Base-by-base conservation (phyloP, 2,329 filamentous ascomycete species). In the Ceratocystiopsis sp. region DNA sequence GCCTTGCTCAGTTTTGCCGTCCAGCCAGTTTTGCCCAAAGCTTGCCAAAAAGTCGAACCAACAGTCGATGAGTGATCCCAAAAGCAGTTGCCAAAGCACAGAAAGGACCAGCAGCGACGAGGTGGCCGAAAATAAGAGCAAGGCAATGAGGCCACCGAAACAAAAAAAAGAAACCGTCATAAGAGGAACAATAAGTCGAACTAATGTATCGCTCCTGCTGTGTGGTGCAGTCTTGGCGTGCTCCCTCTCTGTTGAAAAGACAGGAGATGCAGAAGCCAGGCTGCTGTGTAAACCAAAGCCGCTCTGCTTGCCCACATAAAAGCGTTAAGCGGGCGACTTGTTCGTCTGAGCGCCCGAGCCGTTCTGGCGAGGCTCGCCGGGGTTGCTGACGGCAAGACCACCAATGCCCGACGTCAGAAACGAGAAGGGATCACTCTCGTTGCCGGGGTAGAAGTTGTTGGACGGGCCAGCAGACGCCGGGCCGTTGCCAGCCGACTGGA, bases 401-500 rank as follows among this genome's bases (percentile, higher is more conserved):
- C 77, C 73, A 46, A 91, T 83, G 37, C 80, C 79, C 29, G 73
- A 71, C 29, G 78, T 82, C 42, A 91, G 69, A 65, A 89, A 89
- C 15, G 80, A 78, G 59, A 89, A 87, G 12, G 83, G 81, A 53
- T 87, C 83, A 52, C 68, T 78, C 55, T 83, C 78, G 44, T 65
- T 67, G 52, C 77, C 68, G 48, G 60, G 66, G 57, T 80, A 80
- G 54, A 80, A 83, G 56, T 75, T 76, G 63, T 83, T 84, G 37
- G 80, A 78, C 33, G 80, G 77, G 36, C 81, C 83, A 47, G 79
- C 80, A 38, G 82, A 84, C 15, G 79, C 78, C 17, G 80, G 80
- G 44, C 83, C 84, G 52, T 91, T 89, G 53, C 80, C 80, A 35
- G 84, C 86, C 36, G 83, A 84, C 57, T 84, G 84, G 68, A 98